Evolutionary conservation across 2,329 filamentous ascomycete species (phyloP).

Genomic region (Calonectria fujianensis): DNA sequence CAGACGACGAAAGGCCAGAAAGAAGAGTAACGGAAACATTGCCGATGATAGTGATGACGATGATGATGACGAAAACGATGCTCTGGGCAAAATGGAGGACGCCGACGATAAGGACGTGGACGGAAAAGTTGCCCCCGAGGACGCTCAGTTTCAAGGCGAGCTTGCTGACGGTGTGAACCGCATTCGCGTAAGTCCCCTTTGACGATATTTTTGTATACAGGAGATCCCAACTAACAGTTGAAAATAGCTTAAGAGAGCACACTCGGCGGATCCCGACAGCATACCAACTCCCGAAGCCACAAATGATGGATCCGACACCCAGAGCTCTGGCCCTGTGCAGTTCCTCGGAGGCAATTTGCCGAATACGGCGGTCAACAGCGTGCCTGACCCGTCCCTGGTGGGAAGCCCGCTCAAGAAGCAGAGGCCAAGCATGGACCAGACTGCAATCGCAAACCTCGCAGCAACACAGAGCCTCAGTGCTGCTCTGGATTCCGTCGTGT

Average conservation of each 20-base stretch:
- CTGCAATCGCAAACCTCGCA: constrained; percentile 49
- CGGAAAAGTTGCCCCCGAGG: constrained; percentile 79
- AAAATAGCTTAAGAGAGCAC: constrained; percentile 84
- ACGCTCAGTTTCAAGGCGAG: constrained; percentile 82
- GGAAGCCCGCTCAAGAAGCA: constrained; percentile 87
- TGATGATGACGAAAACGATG: constrained; percentile 79
- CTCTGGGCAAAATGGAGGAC: constrained; percentile 79
- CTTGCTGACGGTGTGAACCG: constrained; percentile 87
- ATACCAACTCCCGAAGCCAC: constrained; percentile 58
- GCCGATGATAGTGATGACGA: constrained; percentile 84
- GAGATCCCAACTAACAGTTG: constrained; percentile 38
- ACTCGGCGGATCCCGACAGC: constrained; percentile 82
- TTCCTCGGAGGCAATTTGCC: constrained; percentile 44
- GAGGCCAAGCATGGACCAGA: constrained; percentile 72
- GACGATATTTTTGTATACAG: not conserved
- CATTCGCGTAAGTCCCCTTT: constrained; percentile 78
- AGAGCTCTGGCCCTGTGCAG: constrained; percentile 42
- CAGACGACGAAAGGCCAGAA: constrained; percentile 74
- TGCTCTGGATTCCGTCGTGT: constrained; percentile 58
- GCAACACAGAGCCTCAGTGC: constrained; percentile 60
- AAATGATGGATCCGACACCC: constrained; percentile 64
- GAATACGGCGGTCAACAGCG: constrained; percentile 41
- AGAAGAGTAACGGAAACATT: constrained; percentile 81
- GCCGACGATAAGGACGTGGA: constrained; percentile 77
- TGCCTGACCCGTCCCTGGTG: constrained; percentile 65